Evolutionary conservation across 805 yeast genomes (phyloP).

Genomic region (Tetrapisispora fleetii): DNA sequence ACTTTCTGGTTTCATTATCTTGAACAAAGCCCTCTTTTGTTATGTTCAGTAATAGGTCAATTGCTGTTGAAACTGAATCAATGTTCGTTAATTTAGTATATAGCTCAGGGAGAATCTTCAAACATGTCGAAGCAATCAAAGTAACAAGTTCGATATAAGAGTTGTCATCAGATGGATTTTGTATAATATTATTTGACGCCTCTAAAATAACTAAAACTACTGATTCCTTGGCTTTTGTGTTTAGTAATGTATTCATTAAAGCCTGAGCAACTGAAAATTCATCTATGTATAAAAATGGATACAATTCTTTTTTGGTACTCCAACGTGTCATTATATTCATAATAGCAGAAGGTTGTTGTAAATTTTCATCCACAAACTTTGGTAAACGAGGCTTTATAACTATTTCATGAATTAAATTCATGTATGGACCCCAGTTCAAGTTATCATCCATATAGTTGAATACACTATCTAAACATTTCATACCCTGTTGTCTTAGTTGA

Average conservation of each 20-base stretch:
- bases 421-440: conserved; percentile 48
- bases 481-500: conserved; percentile 54
- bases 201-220: conserved; percentile 50
- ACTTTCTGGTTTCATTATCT: conserved; percentile 41
- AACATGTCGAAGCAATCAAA: conserved; percentile 46
- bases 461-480: conserved; percentile 50
- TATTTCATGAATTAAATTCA: conserved; percentile 39
- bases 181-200: conserved; percentile 41
- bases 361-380: conserved; percentile 63
- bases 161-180: conserved; percentile 32
- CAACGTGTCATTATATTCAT: conserved; percentile 56
- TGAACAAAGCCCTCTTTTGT: conserved; percentile 50
- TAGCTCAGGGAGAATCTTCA: conserved; percentile 41
- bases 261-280: conserved; percentile 46
- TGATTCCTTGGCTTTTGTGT: conserved; percentile 51
- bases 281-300: conserved; percentile 45
- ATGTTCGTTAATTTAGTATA: conserved; percentile 32
- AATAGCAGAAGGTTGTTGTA: conserved; percentile 74
- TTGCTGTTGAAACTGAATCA: conserved; percentile 43
- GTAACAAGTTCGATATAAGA: conserved; percentile 43
- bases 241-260: conserved; percentile 44
- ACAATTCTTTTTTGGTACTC: conserved; percentile 38
- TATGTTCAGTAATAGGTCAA: conserved; percentile 41
- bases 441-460: conserved; percentile 43
- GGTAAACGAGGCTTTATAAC: conserved; percentile 57